Base-by-base conservation (phyloP, 306 rosid species). In the Canavalia gladiata region DNA sequence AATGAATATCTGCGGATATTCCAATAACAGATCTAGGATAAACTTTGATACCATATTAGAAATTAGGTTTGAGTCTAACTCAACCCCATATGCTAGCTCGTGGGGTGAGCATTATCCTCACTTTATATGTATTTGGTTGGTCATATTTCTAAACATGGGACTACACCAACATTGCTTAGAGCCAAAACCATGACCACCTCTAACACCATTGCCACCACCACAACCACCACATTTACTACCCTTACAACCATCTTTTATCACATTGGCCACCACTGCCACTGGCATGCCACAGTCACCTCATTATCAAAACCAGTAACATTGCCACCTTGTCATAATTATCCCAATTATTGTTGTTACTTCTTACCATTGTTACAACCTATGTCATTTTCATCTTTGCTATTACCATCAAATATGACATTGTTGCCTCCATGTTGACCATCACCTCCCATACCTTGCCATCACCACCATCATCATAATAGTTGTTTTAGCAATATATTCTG, bases 121-220 rank as follows among this genome's bases (percentile, higher is more conserved):
- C 25, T 18, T 18, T 18, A 18, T 18, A 18, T 18, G 25, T 18
- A 18, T 18, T 18, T 18, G 25, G 25, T 18, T 18, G 25, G 25
- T 18, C 25, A 18, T 18, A 18, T 18, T 18, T 18, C 25, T 18
- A 18, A 18, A 18, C 25, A 18, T 18, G 25, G 25, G 25, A 18
- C 25, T 18, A 18, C 25, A 18, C 66, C 66, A 31, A 62, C 41
- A 59, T 31, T 30, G 28, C 25, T 18, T 18, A 18, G 25, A 18
- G 25, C 9, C 28, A 52, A 13, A 3, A 34, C 68, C 45, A 62
- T 34, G 28, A 62, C 8, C 68, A 62, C 28, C 29, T 62, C 4
- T 34, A 62, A 62, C 74, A 68, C 74, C 57, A 29, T 30, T 5
- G 18, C 6, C 3, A 10, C n/a, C 74, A 29, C 56, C 57, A 68